Evolutionary conservation across 495 filamentous ascomycete genomes (phyloP).

Genomic region (Chlorociboria aeruginascens): DNA sequence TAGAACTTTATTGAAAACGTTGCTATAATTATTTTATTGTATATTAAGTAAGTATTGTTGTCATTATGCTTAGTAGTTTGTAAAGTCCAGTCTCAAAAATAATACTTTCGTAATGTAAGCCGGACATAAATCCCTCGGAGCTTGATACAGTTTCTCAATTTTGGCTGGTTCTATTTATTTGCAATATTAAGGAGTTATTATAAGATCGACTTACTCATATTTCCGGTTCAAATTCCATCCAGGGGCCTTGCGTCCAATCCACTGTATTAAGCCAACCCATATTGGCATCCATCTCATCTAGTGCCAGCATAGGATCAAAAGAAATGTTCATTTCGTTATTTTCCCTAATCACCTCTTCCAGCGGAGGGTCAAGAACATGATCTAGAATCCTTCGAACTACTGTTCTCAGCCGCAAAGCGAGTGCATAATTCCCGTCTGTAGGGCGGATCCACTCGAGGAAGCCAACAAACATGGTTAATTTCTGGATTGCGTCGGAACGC

Average conservation of each 20-base stretch:
- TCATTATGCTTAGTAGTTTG: no score
- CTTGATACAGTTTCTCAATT: no score
- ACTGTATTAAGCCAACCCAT: conserved; percentile 15
- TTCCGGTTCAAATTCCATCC: conserved; percentile 13
- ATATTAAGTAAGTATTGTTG: no score
- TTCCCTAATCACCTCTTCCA: not conserved
- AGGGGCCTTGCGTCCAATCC: conserved; percentile 18
- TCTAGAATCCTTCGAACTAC: conserved; percentile 5
- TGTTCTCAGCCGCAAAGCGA: not conserved
- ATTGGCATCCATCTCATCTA: conserved; percentile 2
- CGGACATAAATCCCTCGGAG: no score
- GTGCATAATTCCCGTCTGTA: conserved; percentile 7
- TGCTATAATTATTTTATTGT: no score
- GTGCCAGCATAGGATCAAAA: conserved; percentile 12
- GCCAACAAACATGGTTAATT: conserved; percentile 2
- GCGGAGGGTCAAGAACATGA: conserved; percentile 1
- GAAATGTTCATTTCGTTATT: not conserved
- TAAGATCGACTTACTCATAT: not conserved
- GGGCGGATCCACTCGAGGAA: conserved; percentile 13
- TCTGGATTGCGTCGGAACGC: conserved; percentile 7
- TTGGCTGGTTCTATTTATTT: no score
- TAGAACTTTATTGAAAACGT: no score
- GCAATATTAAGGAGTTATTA: not conserved
- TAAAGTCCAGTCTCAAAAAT: no score
- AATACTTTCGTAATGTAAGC: no score